These are phyloP conservation scores for Cordyceps farinosa DNA, from an alignment of 2,329 filamentous ascomycete species.

Conservation along the genomic window DNA sequence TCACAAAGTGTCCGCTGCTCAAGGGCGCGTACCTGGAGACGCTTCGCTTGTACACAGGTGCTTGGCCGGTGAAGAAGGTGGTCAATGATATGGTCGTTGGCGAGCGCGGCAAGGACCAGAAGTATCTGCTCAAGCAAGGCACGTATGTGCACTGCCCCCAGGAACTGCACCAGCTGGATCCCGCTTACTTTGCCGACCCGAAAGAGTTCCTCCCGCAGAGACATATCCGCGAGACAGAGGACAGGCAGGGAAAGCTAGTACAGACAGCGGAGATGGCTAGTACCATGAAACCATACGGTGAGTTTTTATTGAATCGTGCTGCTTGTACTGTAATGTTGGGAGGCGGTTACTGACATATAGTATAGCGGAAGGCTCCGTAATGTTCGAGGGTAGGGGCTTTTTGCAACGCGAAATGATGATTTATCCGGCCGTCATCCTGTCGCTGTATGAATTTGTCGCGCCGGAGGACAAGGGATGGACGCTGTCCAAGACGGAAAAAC, in stretches of 20 bases:
- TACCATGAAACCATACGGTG: slow-evolving; percentile 33
- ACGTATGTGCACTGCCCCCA: slow-evolving; percentile 33
- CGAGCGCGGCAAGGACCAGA: slow-evolving; percentile 24
- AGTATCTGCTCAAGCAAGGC: slow-evolving; percentile 33
- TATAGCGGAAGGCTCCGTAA: slow-evolving; percentile 30
- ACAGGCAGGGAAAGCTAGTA: slow-evolving; percentile 25
- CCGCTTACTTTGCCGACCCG: slow-evolving; percentile 31
- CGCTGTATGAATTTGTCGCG: slow-evolving; percentile 36
- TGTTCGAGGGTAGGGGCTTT: slow-evolving; percentile 33
- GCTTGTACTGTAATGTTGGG: background rate
- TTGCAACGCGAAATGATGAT: slow-evolving; percentile 34
- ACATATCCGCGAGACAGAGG: slow-evolving; percentile 29
- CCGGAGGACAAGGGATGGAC: slow-evolving; percentile 28
- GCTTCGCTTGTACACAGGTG: slow-evolving; percentile 35
- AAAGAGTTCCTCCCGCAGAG: slow-evolving; percentile 34
- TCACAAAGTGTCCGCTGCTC: slow-evolving; percentile 36
- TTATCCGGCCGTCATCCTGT: slow-evolving; percentile 33
- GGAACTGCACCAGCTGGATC: slow-evolving; percentile 35
- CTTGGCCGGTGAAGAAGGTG: slow-evolving; percentile 31
- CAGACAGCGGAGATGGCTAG: slow-evolving; percentile 24
- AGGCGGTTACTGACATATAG: slow-evolving; percentile 14
- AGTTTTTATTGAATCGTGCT: slow-evolving; percentile 18
- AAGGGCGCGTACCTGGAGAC: slow-evolving; percentile 40
- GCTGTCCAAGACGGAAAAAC: slow-evolving; percentile 25
- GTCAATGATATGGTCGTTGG: slow-evolving; percentile 33